Percentiles rank a stretch among this genome's conserved stretches.
These are phyloP conservation scores for Fraxinus dipetala DNA, from an alignment of 305 asterid species.

Conservation along the genomic window DNA sequence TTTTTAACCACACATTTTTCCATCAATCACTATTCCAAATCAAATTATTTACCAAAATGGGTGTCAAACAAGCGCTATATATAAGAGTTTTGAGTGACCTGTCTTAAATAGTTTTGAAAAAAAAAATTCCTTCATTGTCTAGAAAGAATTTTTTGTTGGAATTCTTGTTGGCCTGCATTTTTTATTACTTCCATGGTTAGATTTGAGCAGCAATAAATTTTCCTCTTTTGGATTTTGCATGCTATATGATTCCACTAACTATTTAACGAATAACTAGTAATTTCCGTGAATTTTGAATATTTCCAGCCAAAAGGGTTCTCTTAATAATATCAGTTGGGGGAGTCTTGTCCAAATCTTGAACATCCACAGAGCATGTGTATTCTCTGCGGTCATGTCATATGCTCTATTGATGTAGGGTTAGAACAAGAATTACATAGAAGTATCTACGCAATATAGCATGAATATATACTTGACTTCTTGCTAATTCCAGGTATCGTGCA, in stretches of 20 bases:
- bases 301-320: neutral
- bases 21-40: too few species aligned
- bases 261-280: neutral
- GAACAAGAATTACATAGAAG: neutral
- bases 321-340: neutral
- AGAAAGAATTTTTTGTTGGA: neutral
- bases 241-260: neutral
- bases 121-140: neutral
- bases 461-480: neutral
- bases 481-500: slow-evolving; percentile 50
- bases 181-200: neutral
- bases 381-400: neutral
- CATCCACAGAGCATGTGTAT: neutral
- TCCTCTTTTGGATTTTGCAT: neutral
- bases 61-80: too few species aligned
- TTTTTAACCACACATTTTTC: too few species aligned
- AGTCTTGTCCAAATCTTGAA: neutral
- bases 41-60: too few species aligned
- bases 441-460: neutral
- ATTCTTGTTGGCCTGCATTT: neutral
- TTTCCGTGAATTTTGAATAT: neutral
- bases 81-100: neutral
- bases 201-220: neutral
- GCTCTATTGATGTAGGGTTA: neutral
- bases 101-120: neutral